phyloP scores from a whole-genome alignment of 495 filamentous ascomycete species.

The Bombardia bombarda region DNA sequence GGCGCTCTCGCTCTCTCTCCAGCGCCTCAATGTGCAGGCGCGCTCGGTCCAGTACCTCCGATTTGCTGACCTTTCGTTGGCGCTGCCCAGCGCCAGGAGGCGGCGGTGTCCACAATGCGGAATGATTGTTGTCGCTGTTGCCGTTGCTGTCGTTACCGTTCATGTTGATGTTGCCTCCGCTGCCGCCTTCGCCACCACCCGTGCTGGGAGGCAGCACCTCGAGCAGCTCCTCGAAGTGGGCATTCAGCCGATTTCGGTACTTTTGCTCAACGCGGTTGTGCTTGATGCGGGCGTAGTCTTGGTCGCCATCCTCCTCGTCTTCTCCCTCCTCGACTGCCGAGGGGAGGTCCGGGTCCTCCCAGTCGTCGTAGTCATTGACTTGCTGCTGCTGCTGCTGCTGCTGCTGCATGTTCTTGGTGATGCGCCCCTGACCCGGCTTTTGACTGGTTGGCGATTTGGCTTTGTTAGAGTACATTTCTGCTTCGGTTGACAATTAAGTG shows the following conservation, averaged over 20 bases:
- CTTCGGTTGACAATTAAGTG: too few species aligned
- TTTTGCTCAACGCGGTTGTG: constrained; percentile 8
- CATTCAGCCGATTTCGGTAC: constrained; percentile 9
- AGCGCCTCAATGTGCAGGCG: constrained; percentile 15
- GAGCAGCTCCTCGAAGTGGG: constrained; percentile 21
- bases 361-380: too few species aligned
- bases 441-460: too few species aligned
- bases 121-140: background rate
- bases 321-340: too few species aligned
- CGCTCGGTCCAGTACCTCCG: constrained; percentile 24
- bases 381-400: too few species aligned
- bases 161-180: background rate
- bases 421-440: too few species aligned
- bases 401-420: too few species aligned
- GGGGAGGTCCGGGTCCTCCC: too few species aligned
- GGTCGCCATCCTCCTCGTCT: too few species aligned
- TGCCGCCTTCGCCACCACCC: background rate
- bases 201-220: constrained; percentile 18
- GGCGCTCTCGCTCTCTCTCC: constrained; percentile 8
- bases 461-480: too few species aligned
- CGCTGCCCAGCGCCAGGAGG: background rate
- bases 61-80: constrained; percentile 19
- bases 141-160: background rate
- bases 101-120: background rate
- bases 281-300: background rate